phyloP scores from a whole-genome alignment of 2,329 filamentous ascomycete genomes.

The Aspergillus ustus region DNA sequence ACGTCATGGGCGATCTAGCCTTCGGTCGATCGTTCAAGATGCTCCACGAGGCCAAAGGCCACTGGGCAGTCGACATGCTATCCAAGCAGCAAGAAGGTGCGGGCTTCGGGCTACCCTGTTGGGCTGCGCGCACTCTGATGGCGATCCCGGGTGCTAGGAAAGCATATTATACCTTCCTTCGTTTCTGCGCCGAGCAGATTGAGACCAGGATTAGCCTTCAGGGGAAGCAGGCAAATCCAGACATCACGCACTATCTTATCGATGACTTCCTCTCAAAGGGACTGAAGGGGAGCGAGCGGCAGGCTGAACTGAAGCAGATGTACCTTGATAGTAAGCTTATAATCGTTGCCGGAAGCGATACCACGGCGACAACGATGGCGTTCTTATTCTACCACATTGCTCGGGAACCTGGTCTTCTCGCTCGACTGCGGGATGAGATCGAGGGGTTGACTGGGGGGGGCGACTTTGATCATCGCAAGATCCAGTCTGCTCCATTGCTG shows the following conservation, averaged over 20 bases:
- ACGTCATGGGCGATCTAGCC: constrained; percentile 3
- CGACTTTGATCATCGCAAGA: not conserved
- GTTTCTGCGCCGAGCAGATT: not conserved
- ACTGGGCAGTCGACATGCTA: not conserved
- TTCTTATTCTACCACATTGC: constrained; percentile 2
- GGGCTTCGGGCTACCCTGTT: not conserved
- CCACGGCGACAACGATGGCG: constrained; percentile 3
- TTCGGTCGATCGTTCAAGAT: constrained; percentile 7
- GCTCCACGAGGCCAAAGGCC: not conserved
- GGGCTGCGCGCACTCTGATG: not conserved
- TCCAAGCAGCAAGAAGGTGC: not conserved
- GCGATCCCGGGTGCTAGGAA: not conserved
- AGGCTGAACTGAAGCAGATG: not conserved
- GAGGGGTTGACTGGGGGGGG: not conserved
- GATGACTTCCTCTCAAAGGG: not conserved
- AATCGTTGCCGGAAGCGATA: constrained; percentile 8
- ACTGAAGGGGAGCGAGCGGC: not conserved
- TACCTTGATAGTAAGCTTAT: constrained; percentile 3
- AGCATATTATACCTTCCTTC: not conserved
- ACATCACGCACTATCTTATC: constrained; percentile 3
- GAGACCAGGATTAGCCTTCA: not conserved
- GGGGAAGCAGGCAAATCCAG: not conserved
- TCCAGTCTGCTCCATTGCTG: not conserved
- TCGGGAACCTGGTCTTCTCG: not conserved
- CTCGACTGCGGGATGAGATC: not conserved